Evolutionary conservation across 805 yeast genomes (phyloP).

Genomic region (Jamesozyma gamospora): DNA sequence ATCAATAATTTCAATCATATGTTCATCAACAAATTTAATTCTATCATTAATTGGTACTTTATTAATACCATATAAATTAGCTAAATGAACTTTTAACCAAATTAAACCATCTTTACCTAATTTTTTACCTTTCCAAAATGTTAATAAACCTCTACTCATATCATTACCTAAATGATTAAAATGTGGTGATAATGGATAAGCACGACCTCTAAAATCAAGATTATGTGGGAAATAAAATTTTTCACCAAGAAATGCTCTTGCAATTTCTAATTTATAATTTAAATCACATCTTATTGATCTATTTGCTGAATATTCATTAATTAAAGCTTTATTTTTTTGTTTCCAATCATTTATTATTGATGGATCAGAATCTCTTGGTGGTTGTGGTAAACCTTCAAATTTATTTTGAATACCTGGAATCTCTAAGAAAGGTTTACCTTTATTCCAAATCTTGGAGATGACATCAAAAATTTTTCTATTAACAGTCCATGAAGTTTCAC

Average conservation of each 20-base stretch:
- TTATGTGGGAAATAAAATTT: slow-evolving; percentile 71
- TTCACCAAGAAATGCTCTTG: slow-evolving; percentile 82
- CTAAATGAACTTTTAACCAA: slow-evolving; percentile 70
- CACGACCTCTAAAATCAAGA: slow-evolving; percentile 75
- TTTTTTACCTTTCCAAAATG: slow-evolving; percentile 68
- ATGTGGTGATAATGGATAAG: slow-evolving; percentile 73
- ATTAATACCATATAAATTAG: slow-evolving; percentile 67
- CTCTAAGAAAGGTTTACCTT: slow-evolving; percentile 63
- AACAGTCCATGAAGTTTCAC: slow-evolving; percentile 87
- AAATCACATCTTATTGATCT: slow-evolving; percentile 89
- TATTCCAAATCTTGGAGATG: slow-evolving; percentile 76
- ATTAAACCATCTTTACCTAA: slow-evolving; percentile 54
- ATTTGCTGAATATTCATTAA: slow-evolving; percentile 52
- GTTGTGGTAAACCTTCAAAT: slow-evolving; percentile 44
- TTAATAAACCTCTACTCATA: slow-evolving; percentile 57
- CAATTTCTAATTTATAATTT: slow-evolving; percentile 89
- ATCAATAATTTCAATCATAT: slow-evolving; percentile 43
- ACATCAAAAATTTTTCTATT: slow-evolving; percentile 61
- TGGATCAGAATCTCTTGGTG: slow-evolving; percentile 64
- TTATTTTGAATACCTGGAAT: slow-evolving; percentile 50
- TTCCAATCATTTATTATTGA: slow-evolving; percentile 59
- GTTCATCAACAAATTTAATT: slow-evolving; percentile 46
- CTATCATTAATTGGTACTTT: slow-evolving; percentile 61
- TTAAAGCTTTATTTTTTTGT: slow-evolving; percentile 43
- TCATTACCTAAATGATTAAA: slow-evolving; percentile 77